Evolutionary conservation across 2,329 filamentous ascomycete species (phyloP).

Genomic region (Neophaeococcomyces mojaviensis): DNA sequence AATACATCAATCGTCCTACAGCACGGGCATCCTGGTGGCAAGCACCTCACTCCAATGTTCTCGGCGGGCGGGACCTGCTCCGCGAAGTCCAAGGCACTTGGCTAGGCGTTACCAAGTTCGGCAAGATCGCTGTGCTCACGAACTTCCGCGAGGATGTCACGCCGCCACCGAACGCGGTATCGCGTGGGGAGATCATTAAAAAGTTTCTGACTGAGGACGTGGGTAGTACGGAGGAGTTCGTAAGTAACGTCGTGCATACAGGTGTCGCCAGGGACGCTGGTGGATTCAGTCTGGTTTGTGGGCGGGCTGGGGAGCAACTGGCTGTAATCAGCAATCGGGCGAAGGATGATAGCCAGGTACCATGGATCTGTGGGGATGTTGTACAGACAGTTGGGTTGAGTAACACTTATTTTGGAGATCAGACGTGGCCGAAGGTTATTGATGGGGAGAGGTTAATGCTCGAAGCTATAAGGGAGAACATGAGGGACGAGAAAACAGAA

Average conservation of each 20-base stretch:
- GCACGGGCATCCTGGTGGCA: slow-evolving; percentile 54
- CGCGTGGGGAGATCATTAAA: slow-evolving; percentile 53
- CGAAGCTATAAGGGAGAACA: slow-evolving; percentile 41
- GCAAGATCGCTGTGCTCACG: slow-evolving; percentile 55
- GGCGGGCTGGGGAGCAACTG: slow-evolving; percentile 46
- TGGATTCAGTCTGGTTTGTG: slow-evolving; percentile 57
- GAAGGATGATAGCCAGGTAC: slow-evolving; percentile 42
- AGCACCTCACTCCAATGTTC: slow-evolving; percentile 45
- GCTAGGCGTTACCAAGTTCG: slow-evolving; percentile 55
- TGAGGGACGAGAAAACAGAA: slow-evolving; percentile 36
- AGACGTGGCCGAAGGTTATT: slow-evolving; percentile 55
- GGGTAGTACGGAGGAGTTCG: slow-evolving; percentile 43
- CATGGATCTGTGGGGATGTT: slow-evolving; percentile 43
- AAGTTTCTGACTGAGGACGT: slow-evolving; percentile 47
- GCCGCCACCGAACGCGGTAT: slow-evolving; percentile 39
- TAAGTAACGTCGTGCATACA: slow-evolving; percentile 47
- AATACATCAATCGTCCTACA: slow-evolving; percentile 56
- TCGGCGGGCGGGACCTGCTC: slow-evolving; percentile 56
- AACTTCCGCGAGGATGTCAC: slow-evolving; percentile 53
- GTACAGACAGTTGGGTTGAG: slow-evolving; percentile 52
- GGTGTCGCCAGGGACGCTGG: slow-evolving; percentile 51
- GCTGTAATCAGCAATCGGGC: slow-evolving; percentile 58
- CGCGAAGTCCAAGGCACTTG: slow-evolving; percentile 55
- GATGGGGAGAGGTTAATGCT: slow-evolving; percentile 49
- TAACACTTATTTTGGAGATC: slow-evolving; percentile 53